Conservation (phyloP, 176 grass and related monocot genomes). For the Aegilops speltoides region DNA sequence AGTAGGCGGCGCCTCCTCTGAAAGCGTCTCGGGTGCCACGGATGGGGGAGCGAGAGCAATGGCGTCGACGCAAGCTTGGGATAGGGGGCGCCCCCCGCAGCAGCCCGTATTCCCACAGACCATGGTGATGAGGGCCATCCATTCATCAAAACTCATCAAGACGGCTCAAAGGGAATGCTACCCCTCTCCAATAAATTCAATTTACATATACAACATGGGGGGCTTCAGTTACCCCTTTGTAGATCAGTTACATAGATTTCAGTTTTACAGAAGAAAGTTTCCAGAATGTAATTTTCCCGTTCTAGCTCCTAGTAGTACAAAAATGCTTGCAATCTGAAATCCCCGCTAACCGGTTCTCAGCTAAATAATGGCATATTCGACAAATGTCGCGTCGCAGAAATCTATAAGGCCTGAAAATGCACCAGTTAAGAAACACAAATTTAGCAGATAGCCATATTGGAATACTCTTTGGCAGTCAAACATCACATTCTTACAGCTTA, state of each 20-base stretch:
- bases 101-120: too few species aligned
- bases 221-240: background rate
- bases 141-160: too few species aligned
- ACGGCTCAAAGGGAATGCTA: too few species aligned
- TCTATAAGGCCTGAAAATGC: conserved; percentile 2
- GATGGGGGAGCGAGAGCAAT: too few species aligned
- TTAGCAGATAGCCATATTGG: background rate
- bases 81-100: too few species aligned
- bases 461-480: background rate
- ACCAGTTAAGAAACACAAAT: background rate
- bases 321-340: background rate
- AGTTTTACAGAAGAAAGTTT: background rate
- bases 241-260: background rate
- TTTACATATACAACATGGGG: background rate
- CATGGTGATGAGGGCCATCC: too few species aligned
- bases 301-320: background rate
- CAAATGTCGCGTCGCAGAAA: background rate
- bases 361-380: background rate
- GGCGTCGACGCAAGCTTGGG: too few species aligned
- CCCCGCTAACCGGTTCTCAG: background rate
- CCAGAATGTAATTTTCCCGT: background rate
- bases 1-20: too few species aligned
- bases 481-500: background rate
- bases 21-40: too few species aligned
- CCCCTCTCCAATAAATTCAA: too few species aligned